Evolutionary conservation across 805 yeast species (phyloP).

Genomic region (Hanseniaspora valbyensis): DNA sequence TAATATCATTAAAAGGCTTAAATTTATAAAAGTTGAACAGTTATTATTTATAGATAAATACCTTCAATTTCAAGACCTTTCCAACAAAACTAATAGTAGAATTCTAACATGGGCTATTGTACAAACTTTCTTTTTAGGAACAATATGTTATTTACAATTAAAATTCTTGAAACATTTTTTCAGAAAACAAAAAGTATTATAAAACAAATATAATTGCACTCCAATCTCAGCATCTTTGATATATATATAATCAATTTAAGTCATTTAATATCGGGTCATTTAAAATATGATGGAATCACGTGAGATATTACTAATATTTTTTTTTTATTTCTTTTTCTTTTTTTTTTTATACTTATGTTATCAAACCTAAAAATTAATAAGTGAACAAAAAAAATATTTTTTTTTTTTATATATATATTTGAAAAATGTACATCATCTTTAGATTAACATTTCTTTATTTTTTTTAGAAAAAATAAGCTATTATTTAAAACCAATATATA

Average conservation of each 20-base stretch:
- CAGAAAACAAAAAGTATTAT: conserved; percentile 76
- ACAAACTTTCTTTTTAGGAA: conserved; percentile 56
- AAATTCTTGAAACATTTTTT: conserved; percentile 69
- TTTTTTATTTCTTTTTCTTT: too few relatives aligned
- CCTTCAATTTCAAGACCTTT: conserved; percentile 61
- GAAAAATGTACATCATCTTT: too few relatives aligned
- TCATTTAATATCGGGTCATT: not conserved
- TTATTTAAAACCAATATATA: too few relatives aligned
- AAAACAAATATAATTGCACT: conserved; percentile 21
- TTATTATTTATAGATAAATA: conserved; percentile 55
- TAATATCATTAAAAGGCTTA: conserved; percentile 46
- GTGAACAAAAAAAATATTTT: too few relatives aligned
- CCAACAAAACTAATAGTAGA: conserved; percentile 63
- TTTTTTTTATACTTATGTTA: too few relatives aligned
- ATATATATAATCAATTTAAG: too few relatives aligned
- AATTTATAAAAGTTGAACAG: conserved; percentile 56
- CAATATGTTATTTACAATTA: conserved; percentile 66
- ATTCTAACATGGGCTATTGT: conserved; percentile 65
- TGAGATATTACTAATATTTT: too few relatives aligned
- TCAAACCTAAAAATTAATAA: too few relatives aligned
- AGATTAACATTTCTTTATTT: too few relatives aligned
- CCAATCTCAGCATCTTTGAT: too few relatives aligned
- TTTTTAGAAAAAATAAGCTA: too few relatives aligned
- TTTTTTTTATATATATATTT: too few relatives aligned
- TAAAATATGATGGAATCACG: not conserved